These are phyloP conservation scores for Diatrype stigma DNA, from an alignment of 2,329 filamentous ascomycete genomes.

Conservation along the genomic window DNA sequence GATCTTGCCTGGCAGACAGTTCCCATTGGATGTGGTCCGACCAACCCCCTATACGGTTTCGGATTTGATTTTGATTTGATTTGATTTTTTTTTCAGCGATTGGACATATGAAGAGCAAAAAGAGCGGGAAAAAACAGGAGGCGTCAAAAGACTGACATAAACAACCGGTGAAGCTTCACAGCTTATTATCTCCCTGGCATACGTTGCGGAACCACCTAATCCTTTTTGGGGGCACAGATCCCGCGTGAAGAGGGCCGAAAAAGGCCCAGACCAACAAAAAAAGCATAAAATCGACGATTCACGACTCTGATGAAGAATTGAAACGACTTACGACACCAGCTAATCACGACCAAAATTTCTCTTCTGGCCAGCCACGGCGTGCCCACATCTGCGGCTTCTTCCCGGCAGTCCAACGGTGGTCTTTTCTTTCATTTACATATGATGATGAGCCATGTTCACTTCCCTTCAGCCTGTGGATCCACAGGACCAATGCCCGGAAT, in stretches of 20 bases:
- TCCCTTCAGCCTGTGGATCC: background rate
- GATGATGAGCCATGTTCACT: background rate
- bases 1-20: background rate
- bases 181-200: slow-evolving; percentile 23
- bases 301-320: background rate
- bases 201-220: background rate
- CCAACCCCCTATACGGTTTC: background rate
- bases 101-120: background rate
- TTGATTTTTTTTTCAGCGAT: background rate
- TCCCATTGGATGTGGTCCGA: background rate
- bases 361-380: background rate
- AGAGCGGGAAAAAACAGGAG: background rate
- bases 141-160: slow-evolving; percentile 21
- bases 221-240: too few species aligned
- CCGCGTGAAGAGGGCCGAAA: too few species aligned
- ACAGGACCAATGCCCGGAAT: background rate
- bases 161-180: slow-evolving; percentile 34
- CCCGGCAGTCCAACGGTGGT: background rate
- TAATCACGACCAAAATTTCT: background rate
- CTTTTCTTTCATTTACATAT: background rate
- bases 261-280: too few species aligned
- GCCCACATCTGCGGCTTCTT: background rate
- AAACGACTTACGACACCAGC: background rate
- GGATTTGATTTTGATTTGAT: background rate
- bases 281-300: too few species aligned